Evolutionary conservation across 805 yeast genomes (phyloP), one percentile per base, ranked within the genome.

Genomic region (Yarrowia porcina): DNA sequence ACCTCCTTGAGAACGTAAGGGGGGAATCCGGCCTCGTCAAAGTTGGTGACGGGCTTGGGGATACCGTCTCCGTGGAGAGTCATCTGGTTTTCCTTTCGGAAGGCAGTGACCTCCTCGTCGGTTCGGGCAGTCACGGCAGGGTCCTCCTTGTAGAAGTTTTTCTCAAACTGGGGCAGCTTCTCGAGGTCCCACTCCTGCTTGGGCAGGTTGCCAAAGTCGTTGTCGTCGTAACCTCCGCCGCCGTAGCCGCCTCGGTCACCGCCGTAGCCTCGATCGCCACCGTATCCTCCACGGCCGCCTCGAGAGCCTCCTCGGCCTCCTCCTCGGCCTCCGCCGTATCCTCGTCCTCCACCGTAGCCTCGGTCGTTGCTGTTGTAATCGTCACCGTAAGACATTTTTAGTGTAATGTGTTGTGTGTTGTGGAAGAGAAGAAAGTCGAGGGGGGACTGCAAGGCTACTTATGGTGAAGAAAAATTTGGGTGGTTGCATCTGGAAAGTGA

Each of bases 11-110:
- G 82, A 47, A 93, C 97, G 75, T 93, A 92, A 70, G 85, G 89
- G 68, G 99, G 99, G 83, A 94, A 93, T 52, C 97, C 97, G 73
- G 97, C 97, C 81, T 94, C 98, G 68, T 94, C 97, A 70, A 94
- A 94, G 56, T 83, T 71, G 69, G 93, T 86, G 72, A 94, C 88
- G 71, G 99, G 99, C 79, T 91, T 88, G 70, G 98, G 98, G 70
- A 94, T 90, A 68, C 91, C 88, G 54, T 79, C 74, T 70, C 99
- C 99, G 65, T 78, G 74, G 66, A 89, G 82, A 65, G 87, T 86
- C 98, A 94, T 94, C 72, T 90, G 93, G 75, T 87, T 81, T 70
- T 85, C 85, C 65, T 82, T 81, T 81, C 99, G 87, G 81, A 92
- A 94, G 49, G 78, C 81, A 27, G 73, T 76, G 68, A 94, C 82